phyloP scores from a whole-genome alignment of 2,329 filamentous ascomycete genomes.

The Chaetoscypha palmicola region DNA sequence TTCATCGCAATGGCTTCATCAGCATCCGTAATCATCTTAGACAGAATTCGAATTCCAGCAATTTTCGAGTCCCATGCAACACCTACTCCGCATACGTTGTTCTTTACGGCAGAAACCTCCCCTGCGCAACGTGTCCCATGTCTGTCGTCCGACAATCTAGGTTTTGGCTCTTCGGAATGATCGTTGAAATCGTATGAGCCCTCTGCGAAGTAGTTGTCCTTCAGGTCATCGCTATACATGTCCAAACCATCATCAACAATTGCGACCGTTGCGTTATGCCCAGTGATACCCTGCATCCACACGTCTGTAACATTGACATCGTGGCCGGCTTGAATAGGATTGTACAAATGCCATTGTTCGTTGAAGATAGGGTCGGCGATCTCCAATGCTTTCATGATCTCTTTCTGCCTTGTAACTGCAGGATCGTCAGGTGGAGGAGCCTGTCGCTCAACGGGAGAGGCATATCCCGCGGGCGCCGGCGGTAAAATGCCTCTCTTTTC shows the following conservation, averaged over 20 bases:
- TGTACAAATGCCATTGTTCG: constrained; percentile 94
- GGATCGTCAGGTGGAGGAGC: constrained; percentile 13
- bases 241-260: constrained; percentile 96
- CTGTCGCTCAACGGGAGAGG: constrained; percentile 17
- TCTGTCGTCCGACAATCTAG: constrained; percentile 73
- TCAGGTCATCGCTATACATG: constrained; percentile 89
- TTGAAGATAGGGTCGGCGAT: constrained; percentile 88
- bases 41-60: constrained; percentile 86
- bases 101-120: constrained; percentile 85
- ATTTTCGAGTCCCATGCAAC: constrained; percentile 90
- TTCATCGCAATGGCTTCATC: constrained; percentile 92
- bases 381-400: constrained; percentile 57
- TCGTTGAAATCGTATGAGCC: constrained; percentile 98
- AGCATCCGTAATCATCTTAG: constrained; percentile 80
- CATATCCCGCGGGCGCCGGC: constrained; percentile 19
- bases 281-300: constrained; percentile 86
- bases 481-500: constrained; percentile 42
- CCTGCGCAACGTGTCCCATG: constrained; percentile 94
- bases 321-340: constrained; percentile 71
- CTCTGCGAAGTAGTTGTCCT: constrained; percentile 85
- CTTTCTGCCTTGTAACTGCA: constrained; percentile 50
- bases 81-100: constrained; percentile 90
- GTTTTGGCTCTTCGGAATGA: constrained; percentile 67
- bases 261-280: constrained; percentile 79
- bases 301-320: constrained; percentile 95